Conservation (phyloP, 805 yeast genomes). For the Pichia rugopelliculosa region DNA sequence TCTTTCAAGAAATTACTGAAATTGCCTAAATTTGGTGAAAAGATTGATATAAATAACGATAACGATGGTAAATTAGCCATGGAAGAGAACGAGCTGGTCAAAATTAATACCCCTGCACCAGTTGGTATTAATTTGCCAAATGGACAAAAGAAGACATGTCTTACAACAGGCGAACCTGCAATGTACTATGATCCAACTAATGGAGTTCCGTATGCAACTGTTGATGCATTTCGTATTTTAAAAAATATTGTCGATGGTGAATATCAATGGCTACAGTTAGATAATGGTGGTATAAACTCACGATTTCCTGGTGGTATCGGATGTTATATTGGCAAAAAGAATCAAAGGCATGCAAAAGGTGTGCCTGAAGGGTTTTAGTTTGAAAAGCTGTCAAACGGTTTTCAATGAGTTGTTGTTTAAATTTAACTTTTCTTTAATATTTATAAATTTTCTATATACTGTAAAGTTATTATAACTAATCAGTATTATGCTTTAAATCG, state of each 20-base stretch:
- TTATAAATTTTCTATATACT: neutral
- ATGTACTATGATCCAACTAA: constrained; percentile 81
- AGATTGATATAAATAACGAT: constrained; percentile 35
- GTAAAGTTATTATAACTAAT: constrained; percentile 19
- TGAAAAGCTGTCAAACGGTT: neutral
- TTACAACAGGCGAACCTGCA: constrained; percentile 72
- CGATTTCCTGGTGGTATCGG: constrained; percentile 29
- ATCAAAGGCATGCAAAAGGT: constrained; percentile 61
- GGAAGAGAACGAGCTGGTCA: constrained; percentile 33
- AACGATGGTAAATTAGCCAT: constrained; percentile 30
- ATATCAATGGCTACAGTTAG: constrained; percentile 44
- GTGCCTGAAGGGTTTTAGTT: constrained; percentile 75
- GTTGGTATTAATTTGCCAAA: constrained; percentile 65
- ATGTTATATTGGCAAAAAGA: constrained; percentile 35
- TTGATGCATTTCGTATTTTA: constrained; percentile 65
- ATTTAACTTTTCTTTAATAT: neutral
- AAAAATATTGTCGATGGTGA: constrained; percentile 51
- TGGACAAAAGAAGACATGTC: constrained; percentile 60
- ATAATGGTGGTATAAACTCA: constrained; percentile 37
- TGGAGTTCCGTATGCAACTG: constrained; percentile 80
- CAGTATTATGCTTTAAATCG: constrained; percentile 50
- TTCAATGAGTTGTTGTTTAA: too few species aligned
- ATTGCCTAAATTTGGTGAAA: constrained; percentile 60
- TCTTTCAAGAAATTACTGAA: constrained; percentile 37
- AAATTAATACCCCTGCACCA: constrained; percentile 64